Evolutionary conservation across 2,329 filamentous ascomycete species (phyloP).

Genomic region (Chalaropsis ovoidea): DNA sequence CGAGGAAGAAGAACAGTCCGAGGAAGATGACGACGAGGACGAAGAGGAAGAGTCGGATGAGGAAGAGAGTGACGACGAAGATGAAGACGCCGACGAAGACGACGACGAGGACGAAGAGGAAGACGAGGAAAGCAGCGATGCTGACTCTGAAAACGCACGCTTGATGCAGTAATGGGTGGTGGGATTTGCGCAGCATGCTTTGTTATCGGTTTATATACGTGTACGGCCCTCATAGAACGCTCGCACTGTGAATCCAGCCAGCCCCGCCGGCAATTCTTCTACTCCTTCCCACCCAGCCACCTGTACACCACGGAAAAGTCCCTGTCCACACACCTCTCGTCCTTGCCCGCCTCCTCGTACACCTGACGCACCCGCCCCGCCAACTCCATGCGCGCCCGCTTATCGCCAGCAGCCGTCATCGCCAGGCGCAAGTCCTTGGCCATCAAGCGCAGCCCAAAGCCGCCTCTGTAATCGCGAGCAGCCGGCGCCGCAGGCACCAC

Average conservation of each 20-base stretch:
- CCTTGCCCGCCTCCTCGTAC: slow-evolving; percentile 55
- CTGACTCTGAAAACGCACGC: slow-evolving; percentile 38
- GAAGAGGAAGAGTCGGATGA: slow-evolving; percentile 45
- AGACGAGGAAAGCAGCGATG: slow-evolving; percentile 41
- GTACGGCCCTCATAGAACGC: background rate
- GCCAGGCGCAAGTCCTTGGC: slow-evolving; percentile 68
- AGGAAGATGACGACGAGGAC: slow-evolving; percentile 41
- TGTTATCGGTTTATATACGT: slow-evolving; percentile 4
- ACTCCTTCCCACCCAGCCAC: slow-evolving; percentile 50
- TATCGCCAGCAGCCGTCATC: slow-evolving; percentile 59
- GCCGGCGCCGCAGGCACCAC: slow-evolving; percentile 70
- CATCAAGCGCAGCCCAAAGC: slow-evolving; percentile 70
- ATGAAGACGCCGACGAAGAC: slow-evolving; percentile 28
- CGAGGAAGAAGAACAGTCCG: slow-evolving; percentile 44
- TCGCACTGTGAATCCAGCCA: background rate
- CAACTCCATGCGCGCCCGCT: slow-evolving; percentile 54
- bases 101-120: slow-evolving; percentile 39
- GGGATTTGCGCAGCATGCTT: background rate
- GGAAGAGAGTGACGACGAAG: slow-evolving; percentile 40
- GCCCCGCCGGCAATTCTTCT: background rate
- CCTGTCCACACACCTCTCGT: slow-evolving; percentile 53
- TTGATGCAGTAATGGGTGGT: slow-evolving; percentile 34
- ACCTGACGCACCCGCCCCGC: slow-evolving; percentile 53
- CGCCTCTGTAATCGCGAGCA: slow-evolving; percentile 62
- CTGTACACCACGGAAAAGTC: slow-evolving; percentile 78